Base-by-base conservation (phyloP, 2,329 filamentous ascomycete genomes). In the Fusarium sp. region DNA sequence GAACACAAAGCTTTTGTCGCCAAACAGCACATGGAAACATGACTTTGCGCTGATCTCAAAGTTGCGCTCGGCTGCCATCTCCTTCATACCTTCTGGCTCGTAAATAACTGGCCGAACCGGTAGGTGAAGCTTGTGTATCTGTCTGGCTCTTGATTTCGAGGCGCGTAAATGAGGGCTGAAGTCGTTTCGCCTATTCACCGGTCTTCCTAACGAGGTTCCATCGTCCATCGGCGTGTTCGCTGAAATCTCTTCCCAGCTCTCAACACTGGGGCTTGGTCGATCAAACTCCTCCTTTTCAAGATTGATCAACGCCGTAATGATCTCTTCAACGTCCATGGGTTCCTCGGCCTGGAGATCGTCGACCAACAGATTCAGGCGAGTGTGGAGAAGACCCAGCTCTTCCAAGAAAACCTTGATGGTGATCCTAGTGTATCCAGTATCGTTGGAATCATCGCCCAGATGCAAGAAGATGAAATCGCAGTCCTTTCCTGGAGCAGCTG, bases 401-500 rank as follows among this genome's bases (percentile, higher is more conserved):
- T 98, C 96, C 27, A 99, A 86, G 85, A 98, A 99, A 0, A 94
- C 93, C 84, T 98, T 98, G 79, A 99, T 90, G 0, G 94, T 96
- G 68, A 98, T 90, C 62, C 94, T 89, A 5, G 92, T 91, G 57
- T 92, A 92, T 14, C 89, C 91, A 50, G 88, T 89, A 67, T 90
- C 89, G 64, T 89, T 89, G 50, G 85, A 86, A 58, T 92, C 88
- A 77, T 93, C 91, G 62, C 86, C 85, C 6, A 91, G 88, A 79
- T 98, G 95, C 42, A 99, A 83, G 80, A 95, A 97, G 34, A 98
- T 89, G 81, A 95, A 97, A 83, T 99, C 96, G 79, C 94, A 98
- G 77, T 98, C 95, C 80, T 92, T 92, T 22, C 96, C 96, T 14
- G 94, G 93, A 2, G 94, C 94, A 40, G 94, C 94, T 27, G 94